Conservation (phyloP, 345 rosid species). For the Lumnitzera littorea region DNA sequence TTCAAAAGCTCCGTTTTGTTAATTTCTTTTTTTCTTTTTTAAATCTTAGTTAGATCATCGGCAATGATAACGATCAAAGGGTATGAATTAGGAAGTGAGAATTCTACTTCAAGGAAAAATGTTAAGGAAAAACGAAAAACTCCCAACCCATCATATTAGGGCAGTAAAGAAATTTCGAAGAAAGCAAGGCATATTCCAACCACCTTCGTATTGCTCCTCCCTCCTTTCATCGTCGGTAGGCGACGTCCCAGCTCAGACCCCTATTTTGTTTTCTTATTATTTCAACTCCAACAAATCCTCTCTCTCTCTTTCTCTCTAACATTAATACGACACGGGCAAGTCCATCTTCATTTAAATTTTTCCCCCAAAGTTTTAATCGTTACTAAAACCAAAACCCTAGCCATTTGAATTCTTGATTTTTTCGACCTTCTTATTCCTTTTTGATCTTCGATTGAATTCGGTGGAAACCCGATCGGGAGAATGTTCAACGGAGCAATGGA, state of each 20-base stretch:
- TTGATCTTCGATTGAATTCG: neutral
- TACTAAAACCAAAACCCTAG: neutral
- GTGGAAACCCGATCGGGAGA: neutral
- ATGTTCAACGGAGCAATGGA: constrained; percentile 90
- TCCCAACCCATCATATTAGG: neutral
- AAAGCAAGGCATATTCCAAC: constrained; percentile 3
- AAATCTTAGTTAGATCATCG: no score
- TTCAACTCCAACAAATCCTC: neutral
- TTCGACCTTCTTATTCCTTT: neutral
- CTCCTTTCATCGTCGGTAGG: neutral
- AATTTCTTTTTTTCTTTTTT: no score
- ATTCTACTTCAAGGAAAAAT: no score
- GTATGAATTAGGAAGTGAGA: no score
- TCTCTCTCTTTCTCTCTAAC: neutral
- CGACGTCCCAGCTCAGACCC: constrained; percentile 10
- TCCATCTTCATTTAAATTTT: neutral
- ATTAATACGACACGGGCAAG: neutral
- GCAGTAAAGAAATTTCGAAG: neutral
- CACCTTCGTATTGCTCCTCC: neutral
- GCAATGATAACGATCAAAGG: no score
- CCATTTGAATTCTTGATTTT: neutral
- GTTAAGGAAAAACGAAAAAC: no score
- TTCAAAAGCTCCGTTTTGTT: no score
- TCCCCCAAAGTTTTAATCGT: neutral
- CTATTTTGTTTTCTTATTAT: constrained; percentile 3